Evolutionary conservation across 257 asterid genomes (phyloP).

Genomic region (Nicotiana undulata): DNA sequence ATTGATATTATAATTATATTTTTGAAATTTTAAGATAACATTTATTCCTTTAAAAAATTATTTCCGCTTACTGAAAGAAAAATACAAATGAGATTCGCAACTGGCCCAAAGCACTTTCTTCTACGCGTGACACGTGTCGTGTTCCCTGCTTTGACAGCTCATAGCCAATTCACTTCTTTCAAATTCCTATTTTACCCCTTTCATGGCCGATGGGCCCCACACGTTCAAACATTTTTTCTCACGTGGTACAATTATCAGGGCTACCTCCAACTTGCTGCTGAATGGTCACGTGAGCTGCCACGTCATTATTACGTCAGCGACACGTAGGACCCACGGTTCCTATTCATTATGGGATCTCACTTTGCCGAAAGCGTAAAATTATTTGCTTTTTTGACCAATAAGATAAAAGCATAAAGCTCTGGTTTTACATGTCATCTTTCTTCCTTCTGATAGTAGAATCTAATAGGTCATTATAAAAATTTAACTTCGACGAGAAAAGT

Average conservation of each 20-base stretch:
- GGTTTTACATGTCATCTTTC: not conserved
- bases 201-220: not conserved
- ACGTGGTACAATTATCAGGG: constrained; percentile 5
- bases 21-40: too few relatives aligned
- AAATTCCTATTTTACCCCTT: not conserved
- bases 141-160: constrained; percentile 24
- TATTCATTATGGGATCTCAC: not conserved
- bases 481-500: too few relatives aligned
- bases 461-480: not conserved
- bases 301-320: not conserved
- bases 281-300: constrained; percentile 8
- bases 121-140: not conserved
- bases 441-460: not conserved
- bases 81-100: not conserved
- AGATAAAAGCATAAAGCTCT: not conserved
- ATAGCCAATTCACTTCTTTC: constrained; percentile 7
- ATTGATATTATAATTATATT: too few relatives aligned
- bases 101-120: not conserved
- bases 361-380: not conserved
- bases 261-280: constrained; percentile 1
- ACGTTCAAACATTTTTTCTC: not conserved
- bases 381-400: not conserved
- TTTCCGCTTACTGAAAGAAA: not conserved
- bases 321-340: not conserved
- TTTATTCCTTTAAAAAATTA: too few relatives aligned